Base-by-base conservation (phyloP, 768 basidiomycete species). In the Suillus subaureus region DNA sequence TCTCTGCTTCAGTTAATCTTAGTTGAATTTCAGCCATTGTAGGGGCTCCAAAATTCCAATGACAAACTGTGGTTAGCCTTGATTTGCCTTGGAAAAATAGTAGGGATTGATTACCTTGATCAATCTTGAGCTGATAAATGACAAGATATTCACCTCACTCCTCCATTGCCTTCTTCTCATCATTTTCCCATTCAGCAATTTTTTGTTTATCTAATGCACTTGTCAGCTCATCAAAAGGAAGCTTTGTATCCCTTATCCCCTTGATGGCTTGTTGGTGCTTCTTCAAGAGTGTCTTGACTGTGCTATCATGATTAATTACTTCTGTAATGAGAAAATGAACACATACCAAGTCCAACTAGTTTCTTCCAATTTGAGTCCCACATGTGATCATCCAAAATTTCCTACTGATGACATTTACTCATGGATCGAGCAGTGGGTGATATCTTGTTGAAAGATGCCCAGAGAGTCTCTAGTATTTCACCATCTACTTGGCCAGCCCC, bases 391-490 rank as follows among this genome's bases (percentile, higher is more conserved):
- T 35, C 33, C 33, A 35, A 35, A 35, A 35, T 35, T 35, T 35
- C 33, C 33, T 35, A 6, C 33, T 6, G 33, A 6, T 35, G 33
- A 6, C 7, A 35, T 35, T 35, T 3, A 35, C 33, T 35, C 33
- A 35, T 35, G 4, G 33, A 69, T 0, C 72, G 43, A 0, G 72
- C 70, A 15, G 69, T 73, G 0, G 69, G 37, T 0, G 75, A 73
- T 0, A 76, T 69, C 2, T 72, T 66, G 42, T 80, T 80, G 0
- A 79, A 63, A 0, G 65, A 31, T 0, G 72, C 62, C 79, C 78
- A 81, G 0, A 80, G 54, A 0, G 75, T 76, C 7, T 35, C 78
- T 6, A 81, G 40, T 5, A 80, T 77, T 47, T 80, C 74, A 0
- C 78, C 75, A 57, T 78, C 75, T 0, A 77, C 47, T 9, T 75